Base-by-base conservation (phyloP, 2,329 filamentous ascomycete species). In the Trichoderma pleuroti region DNA sequence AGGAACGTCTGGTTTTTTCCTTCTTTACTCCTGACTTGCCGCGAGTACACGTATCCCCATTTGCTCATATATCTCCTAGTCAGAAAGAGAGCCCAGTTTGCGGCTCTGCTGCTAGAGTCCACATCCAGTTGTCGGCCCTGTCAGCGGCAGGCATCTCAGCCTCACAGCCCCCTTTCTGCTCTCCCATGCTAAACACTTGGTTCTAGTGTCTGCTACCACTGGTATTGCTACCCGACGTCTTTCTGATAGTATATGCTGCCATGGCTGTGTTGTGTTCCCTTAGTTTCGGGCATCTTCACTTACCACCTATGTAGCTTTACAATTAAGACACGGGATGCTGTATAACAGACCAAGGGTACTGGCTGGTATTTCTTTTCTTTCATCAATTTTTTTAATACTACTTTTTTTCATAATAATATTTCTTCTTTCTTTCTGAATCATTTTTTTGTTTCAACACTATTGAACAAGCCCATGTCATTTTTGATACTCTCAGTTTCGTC, bases 1-100 rank as follows among this genome's bases (percentile, higher is more conserved):
- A 64, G 62, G 62, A 64, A 64, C 62, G 42, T 34, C 18, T n/a
- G 3, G 5, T 42, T 42, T 8, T 34, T 14, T 14, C 5, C 16
- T 39, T 2, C 14, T 24, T 67, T 54, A 59, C 57, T 21, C 64
- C 36, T 59, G 46, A 24, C 46, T 52, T 52, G 21, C 46, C 21
- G 46, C 21, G n/a, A 21, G 46, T 52, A 52, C 46, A 52, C 18
- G 12, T 46, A 46, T 56, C 65, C 65, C 65, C 36, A 68, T 68
- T 46, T 60, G 65, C 54, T 26, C 54, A 68, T 24, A 26, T 42
- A 60, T 68, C 28, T 60, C 54, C 54, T 68, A 68, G 65, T 39
- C 42, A 49, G 0, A 46, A 24, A 32, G 34, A 21, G 42, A 21
- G 18, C 7, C 10, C 46, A n/a, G 42, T 52, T 65, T 65, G 62